These are phyloP conservation scores for Kodamaea hsintzibuensis DNA, from an alignment of 805 yeast species.

Conservation along the genomic window DNA sequence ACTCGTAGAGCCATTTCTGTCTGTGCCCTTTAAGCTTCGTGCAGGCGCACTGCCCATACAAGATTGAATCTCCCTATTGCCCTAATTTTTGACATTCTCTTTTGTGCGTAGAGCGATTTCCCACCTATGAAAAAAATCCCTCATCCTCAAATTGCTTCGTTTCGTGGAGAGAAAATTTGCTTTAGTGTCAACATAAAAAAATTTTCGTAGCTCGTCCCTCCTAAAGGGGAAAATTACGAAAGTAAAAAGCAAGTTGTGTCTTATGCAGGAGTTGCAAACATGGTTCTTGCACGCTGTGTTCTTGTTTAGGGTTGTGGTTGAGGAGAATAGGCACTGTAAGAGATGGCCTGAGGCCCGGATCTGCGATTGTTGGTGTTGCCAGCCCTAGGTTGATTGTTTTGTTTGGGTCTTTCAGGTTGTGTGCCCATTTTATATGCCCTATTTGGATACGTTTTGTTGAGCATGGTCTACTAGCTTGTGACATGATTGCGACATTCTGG, in stretches of 20 bases:
- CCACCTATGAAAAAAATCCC: slow-evolving; percentile 13
- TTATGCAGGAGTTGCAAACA: too few relatives aligned
- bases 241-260: background rate
- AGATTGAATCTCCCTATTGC: background rate
- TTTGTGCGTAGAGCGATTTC: slow-evolving; percentile 4
- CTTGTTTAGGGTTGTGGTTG: background rate
- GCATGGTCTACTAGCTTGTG: background rate
- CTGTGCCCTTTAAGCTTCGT: background rate
- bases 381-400: background rate
- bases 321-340: background rate
- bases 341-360: background rate
- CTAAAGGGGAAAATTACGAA: slow-evolving; percentile 6
- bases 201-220: slow-evolving; percentile 6
- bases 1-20: background rate
- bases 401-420: background rate
- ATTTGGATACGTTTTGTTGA: too few relatives aligned
- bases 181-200: slow-evolving; percentile 8
- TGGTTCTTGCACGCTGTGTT: background rate
- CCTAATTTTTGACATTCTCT: background rate
- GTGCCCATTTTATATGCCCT: background rate
- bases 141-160: background rate
- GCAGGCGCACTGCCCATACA: slow-evolving; percentile 3
- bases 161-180: background rate
- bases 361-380: background rate
- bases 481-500: background rate